Evolutionary conservation across 768 basidiomycete genomes (phyloP).

Genomic region (Heimioporus sp.): DNA sequence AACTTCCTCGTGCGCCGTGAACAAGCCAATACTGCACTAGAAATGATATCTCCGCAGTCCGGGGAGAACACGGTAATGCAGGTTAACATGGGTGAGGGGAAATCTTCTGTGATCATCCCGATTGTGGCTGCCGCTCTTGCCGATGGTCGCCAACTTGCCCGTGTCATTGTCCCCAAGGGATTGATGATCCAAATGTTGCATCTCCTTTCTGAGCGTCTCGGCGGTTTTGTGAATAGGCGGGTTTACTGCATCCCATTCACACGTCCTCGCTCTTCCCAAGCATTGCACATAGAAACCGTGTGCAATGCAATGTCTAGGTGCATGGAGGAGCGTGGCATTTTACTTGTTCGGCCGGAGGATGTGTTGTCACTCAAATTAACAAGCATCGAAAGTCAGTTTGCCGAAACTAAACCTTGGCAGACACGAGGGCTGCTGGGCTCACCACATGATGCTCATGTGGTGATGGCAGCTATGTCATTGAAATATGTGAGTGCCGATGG

Average conservation of each 20-base stretch:
- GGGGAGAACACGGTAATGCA: not conserved
- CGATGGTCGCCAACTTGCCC: conserved; percentile 18
- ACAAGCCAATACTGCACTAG: not conserved
- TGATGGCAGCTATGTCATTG: no score
- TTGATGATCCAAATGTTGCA: not conserved
- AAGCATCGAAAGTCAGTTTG: conserved; percentile 8
- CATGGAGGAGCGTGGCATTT: conserved; percentile 7
- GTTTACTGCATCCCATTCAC: not conserved
- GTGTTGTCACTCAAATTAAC: not conserved
- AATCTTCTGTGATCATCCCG: conserved; percentile 10
- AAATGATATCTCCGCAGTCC: not conserved
- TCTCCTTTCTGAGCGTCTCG: conserved; percentile 27
- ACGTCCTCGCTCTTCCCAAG: conserved; percentile 11
- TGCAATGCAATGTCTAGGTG: conserved; percentile 31
- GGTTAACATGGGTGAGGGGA: not conserved
- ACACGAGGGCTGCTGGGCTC: conserved; percentile 10
- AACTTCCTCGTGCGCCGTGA: conserved; percentile 36
- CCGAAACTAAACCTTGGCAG: conserved; percentile 32
- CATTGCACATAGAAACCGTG: conserved; percentile 17
- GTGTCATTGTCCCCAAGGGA: conserved; percentile 16
- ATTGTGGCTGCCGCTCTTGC: conserved; percentile 31
- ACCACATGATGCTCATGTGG: not conserved
- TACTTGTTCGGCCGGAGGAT: not conserved
- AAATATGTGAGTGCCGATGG: no score
- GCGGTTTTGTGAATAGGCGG: conserved; percentile 30